Conservation (phyloP, 2,329 filamentous ascomycete genomes). For the Teratosphaeria nubilosa region DNA sequence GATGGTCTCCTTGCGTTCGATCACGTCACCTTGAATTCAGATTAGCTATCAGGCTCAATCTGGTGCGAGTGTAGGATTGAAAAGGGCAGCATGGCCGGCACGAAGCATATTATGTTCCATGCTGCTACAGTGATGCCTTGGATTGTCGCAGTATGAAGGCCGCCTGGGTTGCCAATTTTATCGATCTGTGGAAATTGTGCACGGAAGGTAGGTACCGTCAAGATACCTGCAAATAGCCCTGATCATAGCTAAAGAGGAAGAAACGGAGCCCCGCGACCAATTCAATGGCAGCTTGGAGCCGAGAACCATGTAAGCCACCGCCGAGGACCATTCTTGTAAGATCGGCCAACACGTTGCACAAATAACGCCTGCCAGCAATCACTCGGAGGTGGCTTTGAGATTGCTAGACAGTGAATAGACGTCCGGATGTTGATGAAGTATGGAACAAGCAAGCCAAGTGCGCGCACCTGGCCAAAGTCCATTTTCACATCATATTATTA, state of each 20-base stretch:
- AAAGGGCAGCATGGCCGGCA: slow-evolving; percentile 31
- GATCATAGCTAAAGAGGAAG: slow-evolving; percentile 15
- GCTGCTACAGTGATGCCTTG: slow-evolving; percentile 35
- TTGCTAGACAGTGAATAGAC: neutral
- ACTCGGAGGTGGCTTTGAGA: neutral
- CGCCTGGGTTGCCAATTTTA: slow-evolving; percentile 5
- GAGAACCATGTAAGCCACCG: slow-evolving; percentile 21
- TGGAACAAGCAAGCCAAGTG: neutral
- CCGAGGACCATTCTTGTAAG: neutral
- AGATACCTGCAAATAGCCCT: slow-evolving; percentile 34
- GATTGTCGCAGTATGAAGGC: slow-evolving; percentile 27
- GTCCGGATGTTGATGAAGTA: neutral
- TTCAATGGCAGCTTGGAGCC: slow-evolving; percentile 34
- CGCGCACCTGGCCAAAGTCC: neutral
- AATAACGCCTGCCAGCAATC: neutral
- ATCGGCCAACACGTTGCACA: neutral
- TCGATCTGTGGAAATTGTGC: slow-evolving; percentile 33
- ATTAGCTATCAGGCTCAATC: neutral
- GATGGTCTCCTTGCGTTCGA: neutral
- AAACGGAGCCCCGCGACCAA: slow-evolving; percentile 35
- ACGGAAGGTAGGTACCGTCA: slow-evolving; percentile 31
- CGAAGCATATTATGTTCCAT: slow-evolving; percentile 33
- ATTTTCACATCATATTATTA: neutral
- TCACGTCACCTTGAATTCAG: slow-evolving; percentile 8
- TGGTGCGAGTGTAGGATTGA: slow-evolving; percentile 16